A percentile compares a stretch with the other conserved stretches of the same genome.
Evolutionary conservation across 371 early-diverging fungal species (phyloP).

Genomic region (Mucor velutinosus): DNA sequence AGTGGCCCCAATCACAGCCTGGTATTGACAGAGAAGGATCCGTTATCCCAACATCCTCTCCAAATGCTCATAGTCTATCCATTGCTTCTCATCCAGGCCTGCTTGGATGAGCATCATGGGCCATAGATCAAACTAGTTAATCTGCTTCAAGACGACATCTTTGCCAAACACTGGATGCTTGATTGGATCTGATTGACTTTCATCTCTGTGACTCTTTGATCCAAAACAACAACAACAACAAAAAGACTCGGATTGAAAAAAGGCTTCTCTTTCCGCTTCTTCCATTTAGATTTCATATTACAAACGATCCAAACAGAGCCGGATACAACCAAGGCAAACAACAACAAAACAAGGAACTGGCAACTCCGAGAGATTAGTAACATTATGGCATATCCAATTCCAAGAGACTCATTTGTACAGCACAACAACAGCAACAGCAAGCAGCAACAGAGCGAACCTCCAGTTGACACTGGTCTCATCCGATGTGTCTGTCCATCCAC

Average conservation of each 20-base stretch:
- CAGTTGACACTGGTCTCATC: slow-evolving; percentile 66
- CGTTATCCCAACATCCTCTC: no score
- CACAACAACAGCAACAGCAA: not conserved
- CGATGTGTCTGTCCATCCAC: slow-evolving; percentile 93
- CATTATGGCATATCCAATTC: not conserved
- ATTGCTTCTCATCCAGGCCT: no score
- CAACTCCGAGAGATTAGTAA: not conserved
- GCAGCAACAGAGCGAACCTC: not conserved
- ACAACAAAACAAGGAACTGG: not conserved
- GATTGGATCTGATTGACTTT: not conserved
- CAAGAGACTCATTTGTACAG: not conserved
- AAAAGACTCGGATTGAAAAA: not conserved
- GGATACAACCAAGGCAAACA: no score
- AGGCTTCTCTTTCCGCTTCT: not conserved
- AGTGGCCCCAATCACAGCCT: no score
- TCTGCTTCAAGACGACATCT: no score
- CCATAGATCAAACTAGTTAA: not conserved
- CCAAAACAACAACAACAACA: not conserved
- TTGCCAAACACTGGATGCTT: not conserved
- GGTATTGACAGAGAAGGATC: no score
- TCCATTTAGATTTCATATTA: not conserved
- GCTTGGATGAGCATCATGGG: no score
- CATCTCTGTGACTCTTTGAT: not conserved
- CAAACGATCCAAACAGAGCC: not conserved
- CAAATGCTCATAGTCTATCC: no score